A percentile compares a stretch with the other conserved stretches of the same genome.
Evolutionary conservation across 768 basidiomycete genomes (phyloP).

Genomic region (Amanita rimosa): DNA sequence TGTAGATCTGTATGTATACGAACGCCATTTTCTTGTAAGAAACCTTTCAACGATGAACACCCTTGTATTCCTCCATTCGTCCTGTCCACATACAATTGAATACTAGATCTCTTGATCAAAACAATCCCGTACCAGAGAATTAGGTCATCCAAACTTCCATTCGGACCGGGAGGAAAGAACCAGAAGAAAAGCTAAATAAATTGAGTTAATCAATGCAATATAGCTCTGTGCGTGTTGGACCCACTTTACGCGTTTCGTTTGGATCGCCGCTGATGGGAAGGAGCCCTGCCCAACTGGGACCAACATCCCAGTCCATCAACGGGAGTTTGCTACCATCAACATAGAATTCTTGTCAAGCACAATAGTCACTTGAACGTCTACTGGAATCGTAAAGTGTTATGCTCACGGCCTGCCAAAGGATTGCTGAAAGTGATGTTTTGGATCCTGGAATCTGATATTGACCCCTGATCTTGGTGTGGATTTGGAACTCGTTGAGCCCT

Average conservation of each 20-base stretch:
- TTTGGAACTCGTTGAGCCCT: not conserved
- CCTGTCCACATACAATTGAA: no score
- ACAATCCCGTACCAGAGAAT: slow-evolving; percentile 53
- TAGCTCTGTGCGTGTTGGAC: not conserved
- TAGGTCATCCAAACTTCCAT: slow-evolving; percentile 56
- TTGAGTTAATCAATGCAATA: not conserved
- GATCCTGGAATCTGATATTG: no score
- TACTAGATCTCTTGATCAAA: not conserved
- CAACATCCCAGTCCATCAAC: slow-evolving; percentile 60
- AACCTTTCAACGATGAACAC: slow-evolving; percentile 56
- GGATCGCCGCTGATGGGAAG: slow-evolving; percentile 50
- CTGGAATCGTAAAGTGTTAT: not conserved
- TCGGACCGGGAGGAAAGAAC: slow-evolving; percentile 55
- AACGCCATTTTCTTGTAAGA: slow-evolving; percentile 68
- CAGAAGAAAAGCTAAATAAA: slow-evolving; percentile 63
- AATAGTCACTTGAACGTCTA: no score
- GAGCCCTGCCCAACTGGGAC: slow-evolving; percentile 66
- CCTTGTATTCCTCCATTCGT: no score
- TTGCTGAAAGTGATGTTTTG: slow-evolving; percentile 60
- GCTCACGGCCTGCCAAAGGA: slow-evolving; percentile 47
- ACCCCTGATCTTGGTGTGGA: not conserved
- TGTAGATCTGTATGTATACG: slow-evolving; percentile 13
- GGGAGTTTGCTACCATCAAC: slow-evolving; percentile 59
- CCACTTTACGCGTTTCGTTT: slow-evolving; percentile 59
- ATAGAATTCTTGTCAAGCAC: slow-evolving; percentile 39